These are phyloP conservation scores for Kregervanrija pseudodelftensis DNA, from an alignment of 805 yeast genomes.

Conservation along the genomic window DNA sequence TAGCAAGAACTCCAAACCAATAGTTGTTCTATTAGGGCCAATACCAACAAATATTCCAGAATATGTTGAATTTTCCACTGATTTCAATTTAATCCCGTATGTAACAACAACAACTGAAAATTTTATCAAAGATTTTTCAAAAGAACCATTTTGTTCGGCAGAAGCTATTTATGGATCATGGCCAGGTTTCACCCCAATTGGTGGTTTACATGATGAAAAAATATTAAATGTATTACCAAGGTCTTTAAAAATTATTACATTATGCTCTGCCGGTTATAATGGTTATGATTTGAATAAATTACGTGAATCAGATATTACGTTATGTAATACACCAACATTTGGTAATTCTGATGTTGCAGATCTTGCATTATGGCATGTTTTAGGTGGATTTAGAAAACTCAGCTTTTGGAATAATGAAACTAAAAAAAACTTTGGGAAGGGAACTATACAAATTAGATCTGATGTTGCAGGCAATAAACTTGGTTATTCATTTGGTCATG, in stretches of 20 bases:
- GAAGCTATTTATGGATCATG: conserved; percentile 47
- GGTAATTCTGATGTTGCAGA: conserved; percentile 65
- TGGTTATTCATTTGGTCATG: conserved; percentile 16
- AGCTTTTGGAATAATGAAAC: conserved; percentile 35
- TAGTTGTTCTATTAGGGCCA: conserved; percentile 44
- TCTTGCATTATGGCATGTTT: conserved; percentile 49
- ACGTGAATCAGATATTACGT: conserved; percentile 33
- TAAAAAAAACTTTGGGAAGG: conserved; percentile 17
- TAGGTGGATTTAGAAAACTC: conserved; percentile 55
- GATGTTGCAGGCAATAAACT: conserved; percentile 4
- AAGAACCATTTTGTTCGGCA: conserved; percentile 28
- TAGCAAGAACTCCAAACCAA: conserved; percentile 4
- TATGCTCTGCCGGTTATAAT: conserved; percentile 50
- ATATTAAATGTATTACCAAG: conserved; percentile 35
- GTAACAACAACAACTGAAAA: conserved; percentile 34
- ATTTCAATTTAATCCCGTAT: conserved; percentile 34
- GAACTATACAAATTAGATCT: conserved; percentile 39
- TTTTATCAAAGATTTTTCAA: conserved; percentile 32
- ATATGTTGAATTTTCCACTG: conserved; percentile 35
- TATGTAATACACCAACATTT: conserved; percentile 55
- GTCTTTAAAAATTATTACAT: conserved; percentile 38
- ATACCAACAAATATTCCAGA: conserved; percentile 40
- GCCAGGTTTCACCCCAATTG: conserved; percentile 38
- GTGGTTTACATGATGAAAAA: conserved; percentile 37
- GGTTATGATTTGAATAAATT: conserved; percentile 34